Percentiles rank a stretch among this genome's conserved stretches.
phyloP scores from a whole-genome alignment of 345 rosid genomes.

The Orychophragmus violaceus region DNA sequence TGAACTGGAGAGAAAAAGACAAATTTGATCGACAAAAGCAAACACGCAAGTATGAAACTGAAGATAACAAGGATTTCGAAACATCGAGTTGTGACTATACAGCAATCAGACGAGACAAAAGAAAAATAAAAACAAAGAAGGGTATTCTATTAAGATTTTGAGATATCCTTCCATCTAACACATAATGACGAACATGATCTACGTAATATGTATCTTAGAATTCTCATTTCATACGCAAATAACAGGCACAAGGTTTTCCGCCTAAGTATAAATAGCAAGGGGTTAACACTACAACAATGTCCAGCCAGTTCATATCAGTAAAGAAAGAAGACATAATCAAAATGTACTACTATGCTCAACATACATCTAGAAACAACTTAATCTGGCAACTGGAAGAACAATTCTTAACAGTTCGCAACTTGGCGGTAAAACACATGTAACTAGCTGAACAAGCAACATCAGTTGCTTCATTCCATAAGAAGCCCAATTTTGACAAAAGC shows the following conservation, averaged over 20 bases:
- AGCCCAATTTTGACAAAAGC: not conserved
- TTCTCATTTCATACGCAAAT: not conserved
- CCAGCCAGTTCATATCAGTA: not conserved
- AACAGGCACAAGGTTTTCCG: not conserved
- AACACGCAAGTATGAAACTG: not conserved
- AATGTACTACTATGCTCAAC: not conserved
- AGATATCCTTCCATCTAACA: not conserved
- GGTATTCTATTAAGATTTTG: too few species aligned
- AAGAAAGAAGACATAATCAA: constrained; percentile 1
- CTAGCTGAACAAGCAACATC: not conserved
- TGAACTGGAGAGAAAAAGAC: not conserved
- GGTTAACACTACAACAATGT: not conserved
- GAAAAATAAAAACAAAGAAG: not conserved
- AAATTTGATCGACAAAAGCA: not conserved
- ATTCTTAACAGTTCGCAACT: not conserved
- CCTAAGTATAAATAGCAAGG: not conserved
- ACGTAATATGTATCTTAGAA: not conserved
- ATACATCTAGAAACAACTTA: not conserved
- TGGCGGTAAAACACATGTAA: not conserved
- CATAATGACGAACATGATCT: not conserved
- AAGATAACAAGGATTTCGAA: not conserved
- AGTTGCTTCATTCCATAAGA: not conserved
- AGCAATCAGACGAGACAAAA: not conserved
- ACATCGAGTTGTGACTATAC: not conserved
- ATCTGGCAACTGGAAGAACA: too few species aligned